Conservation (phyloP, 257 asterid genomes). For the Sherardia arvensis region DNA sequence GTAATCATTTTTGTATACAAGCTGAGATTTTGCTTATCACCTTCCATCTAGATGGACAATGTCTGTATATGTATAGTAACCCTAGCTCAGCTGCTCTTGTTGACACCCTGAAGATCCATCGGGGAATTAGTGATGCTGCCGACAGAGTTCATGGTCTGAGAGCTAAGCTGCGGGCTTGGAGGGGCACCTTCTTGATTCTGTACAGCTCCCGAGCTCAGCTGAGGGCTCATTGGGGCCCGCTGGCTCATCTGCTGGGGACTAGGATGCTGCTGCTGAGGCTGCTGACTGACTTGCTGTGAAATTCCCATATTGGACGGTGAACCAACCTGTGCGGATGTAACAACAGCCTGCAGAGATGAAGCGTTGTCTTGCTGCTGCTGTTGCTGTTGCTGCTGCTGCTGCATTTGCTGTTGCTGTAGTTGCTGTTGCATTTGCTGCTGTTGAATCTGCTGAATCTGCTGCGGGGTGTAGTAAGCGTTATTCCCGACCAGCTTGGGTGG, state of each 20-base stretch:
- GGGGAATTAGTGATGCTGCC: conserved; percentile 79
- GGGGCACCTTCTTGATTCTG: conserved; percentile 87
- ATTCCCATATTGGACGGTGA: conserved; percentile 73
- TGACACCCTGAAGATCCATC: conserved; percentile 83
- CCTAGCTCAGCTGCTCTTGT: conserved; percentile 57
- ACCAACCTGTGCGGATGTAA: conserved; percentile 70
- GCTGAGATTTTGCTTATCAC: not conserved
- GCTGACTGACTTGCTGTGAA: conserved; percentile 55
- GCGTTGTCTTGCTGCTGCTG: conserved; percentile 51
- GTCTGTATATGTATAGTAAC: not conserved
- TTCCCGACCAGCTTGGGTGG: conserved; percentile 73
- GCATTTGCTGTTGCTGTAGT: conserved; percentile 25
- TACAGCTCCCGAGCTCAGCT: conserved; percentile 82
- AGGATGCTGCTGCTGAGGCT: conserved; percentile 46
- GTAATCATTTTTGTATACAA: not conserved
- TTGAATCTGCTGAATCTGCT: conserved; percentile 34
- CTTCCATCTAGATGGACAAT: not conserved
- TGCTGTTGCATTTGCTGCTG: conserved; percentile 27
- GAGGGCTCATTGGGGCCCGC: conserved; percentile 95
- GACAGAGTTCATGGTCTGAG: conserved; percentile 86
- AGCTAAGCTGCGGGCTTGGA: conserved; percentile 91
- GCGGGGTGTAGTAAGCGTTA: conserved; percentile 59
- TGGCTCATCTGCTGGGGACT: conserved; percentile 88
- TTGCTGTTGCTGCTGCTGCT: conserved; percentile 27
- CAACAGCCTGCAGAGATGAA: conserved; percentile 60